Conservation (phyloP, 2,329 filamentous ascomycete species). For the Exophiala phaeomuriformis region DNA sequence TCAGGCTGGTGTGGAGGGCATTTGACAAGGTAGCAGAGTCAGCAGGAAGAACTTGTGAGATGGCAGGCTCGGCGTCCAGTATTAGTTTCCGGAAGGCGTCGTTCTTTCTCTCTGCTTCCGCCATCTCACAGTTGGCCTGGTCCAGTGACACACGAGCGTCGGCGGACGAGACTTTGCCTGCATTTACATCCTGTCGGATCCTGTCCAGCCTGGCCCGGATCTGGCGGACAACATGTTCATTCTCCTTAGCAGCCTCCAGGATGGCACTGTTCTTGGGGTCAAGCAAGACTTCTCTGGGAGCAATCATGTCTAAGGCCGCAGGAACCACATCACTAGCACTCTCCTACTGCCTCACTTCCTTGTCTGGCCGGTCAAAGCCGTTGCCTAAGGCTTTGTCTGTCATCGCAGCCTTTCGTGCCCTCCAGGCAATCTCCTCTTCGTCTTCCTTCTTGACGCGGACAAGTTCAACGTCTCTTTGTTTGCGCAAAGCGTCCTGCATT, state of each 20-base stretch:
- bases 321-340: neutral
- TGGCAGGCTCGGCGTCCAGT: conserved; percentile 14
- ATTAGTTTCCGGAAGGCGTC: conserved; percentile 23
- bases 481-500: conserved; percentile 26
- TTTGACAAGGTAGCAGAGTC: conserved; percentile 11
- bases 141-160: conserved; percentile 22
- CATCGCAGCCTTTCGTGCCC: conserved; percentile 11
- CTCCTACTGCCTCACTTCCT: neutral
- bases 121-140: conserved; percentile 23
- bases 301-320: conserved; percentile 14
- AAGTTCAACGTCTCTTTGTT: conserved; percentile 26
- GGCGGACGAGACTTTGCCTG: conserved; percentile 18
- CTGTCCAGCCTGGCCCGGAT: conserved; percentile 22
- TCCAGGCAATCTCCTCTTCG: conserved; percentile 18
- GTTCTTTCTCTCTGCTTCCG: conserved; percentile 23
- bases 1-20: conserved; percentile 15
- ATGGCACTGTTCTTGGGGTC: conserved; percentile 22
- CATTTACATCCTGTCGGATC: conserved; percentile 23
- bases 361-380: neutral
- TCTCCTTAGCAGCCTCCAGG: conserved; percentile 23
- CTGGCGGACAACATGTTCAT: conserved; percentile 20
- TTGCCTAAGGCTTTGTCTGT: conserved; percentile 10
- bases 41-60: conserved; percentile 13
- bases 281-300: conserved; percentile 14
- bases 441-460: conserved; percentile 22